Evolutionary conservation across 495 filamentous ascomycete genomes (phyloP).

Genomic region (Hyaloscypha hepaticicola): DNA sequence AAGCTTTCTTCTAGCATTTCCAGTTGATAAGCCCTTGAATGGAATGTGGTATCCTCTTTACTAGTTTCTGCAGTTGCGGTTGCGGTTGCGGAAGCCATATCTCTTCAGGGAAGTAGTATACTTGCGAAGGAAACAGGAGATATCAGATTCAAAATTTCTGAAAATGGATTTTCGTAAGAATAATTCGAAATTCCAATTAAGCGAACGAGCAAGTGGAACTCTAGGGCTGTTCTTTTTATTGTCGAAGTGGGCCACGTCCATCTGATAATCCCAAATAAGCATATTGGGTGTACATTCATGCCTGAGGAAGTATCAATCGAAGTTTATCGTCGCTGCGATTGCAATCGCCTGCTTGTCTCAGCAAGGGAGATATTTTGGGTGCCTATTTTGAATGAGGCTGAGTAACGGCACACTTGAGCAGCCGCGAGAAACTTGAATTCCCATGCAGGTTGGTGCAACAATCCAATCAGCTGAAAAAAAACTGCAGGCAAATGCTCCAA

Average conservation of each 20-base stretch:
- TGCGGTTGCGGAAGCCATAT: slow-evolving; percentile 1
- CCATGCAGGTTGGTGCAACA: too few relatives aligned
- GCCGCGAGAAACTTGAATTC: too few relatives aligned
- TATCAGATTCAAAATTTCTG: neutral
- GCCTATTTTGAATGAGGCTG: too few relatives aligned
- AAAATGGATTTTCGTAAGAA: neutral
- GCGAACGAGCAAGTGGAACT: neutral
- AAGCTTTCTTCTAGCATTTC: slow-evolving; percentile 17
- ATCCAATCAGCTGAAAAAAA: neutral
- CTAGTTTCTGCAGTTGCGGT: neutral
- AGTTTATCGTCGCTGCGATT: too few relatives aligned
- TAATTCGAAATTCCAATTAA: neutral
- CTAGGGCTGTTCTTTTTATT: neutral
- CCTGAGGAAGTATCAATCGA: too few relatives aligned
- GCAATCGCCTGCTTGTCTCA: too few relatives aligned
- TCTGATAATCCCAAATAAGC: too few relatives aligned
- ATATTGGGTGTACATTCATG: too few relatives aligned
- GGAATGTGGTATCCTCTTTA: neutral
- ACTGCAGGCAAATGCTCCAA: neutral
- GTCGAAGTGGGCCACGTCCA: too few relatives aligned
- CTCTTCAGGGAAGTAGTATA: neutral
- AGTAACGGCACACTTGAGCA: too few relatives aligned
- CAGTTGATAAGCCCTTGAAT: slow-evolving; percentile 11
- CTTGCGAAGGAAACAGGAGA: neutral
- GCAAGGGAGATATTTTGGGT: too few relatives aligned